Evolutionary conservation across 179 eudicot species (phyloP), one percentile per base, ranked within the genome.

Genomic region (Camellia oleifera): DNA sequence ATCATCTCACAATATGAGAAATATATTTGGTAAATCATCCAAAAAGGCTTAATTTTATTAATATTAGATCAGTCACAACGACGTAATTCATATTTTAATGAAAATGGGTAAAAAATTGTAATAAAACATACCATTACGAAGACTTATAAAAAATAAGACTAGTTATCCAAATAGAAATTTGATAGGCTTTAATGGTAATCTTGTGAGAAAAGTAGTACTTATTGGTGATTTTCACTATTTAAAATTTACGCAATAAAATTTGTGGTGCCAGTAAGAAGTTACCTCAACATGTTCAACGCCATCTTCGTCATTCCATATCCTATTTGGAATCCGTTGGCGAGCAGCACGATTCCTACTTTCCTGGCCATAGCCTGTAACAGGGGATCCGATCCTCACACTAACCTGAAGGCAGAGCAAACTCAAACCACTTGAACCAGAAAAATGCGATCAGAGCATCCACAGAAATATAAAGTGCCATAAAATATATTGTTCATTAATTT

Each of bases 321-420:
- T 91, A 81, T 90, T 78, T 17, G 96, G 93, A 64, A 91, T 86
- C 69, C 90, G 88, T 74, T 93, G 97, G 76, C 97, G 95, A 81
- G 98, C 96, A 83, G 96, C 90, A 78, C 98, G 94, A 75, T 93
- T 95, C 84, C 94, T 89, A 68, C 90, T 85, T 81, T 95, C 98
- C 84, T 91, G 94, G 63, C 98, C 98, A 82, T 93, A 95, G 50
- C 98, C 98, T 57, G 90, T 91, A 60, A 93, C 81, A 60, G 97
- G 98, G 20, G 93, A 87, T 61, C 97, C 98, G 78, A 94, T 90
- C 73, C 98, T 85, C 73, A 93, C 92, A 79, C 88, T 87, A 68
- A 94, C 97, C 98, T 94, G 87, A 75, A 32, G 85, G 60, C 15
- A 86, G 76, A 75, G 76, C 53, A 75, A 65, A 2, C 53, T 4